These are phyloP conservation scores for Fragilaria crotonensis DNA, from an alignment of 108 stramenopile genomes.

Conservation along the genomic window DNA sequence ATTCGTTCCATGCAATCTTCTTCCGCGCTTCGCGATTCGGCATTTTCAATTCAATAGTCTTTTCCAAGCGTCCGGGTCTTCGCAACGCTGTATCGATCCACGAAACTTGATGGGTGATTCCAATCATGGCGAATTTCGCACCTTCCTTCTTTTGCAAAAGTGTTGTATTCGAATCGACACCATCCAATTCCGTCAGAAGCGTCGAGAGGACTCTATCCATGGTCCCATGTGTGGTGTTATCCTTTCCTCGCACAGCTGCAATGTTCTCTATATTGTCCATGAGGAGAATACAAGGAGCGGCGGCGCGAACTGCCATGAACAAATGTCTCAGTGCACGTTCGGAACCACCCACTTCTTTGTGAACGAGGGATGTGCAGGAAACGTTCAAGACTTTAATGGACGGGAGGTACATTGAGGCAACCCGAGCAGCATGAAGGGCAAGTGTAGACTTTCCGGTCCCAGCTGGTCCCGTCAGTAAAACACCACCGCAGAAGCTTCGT, in stretches of 20 bases:
- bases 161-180: conserved; percentile 34
- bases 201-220: conserved; percentile 84
- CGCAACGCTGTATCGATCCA: conserved; percentile 76
- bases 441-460: conserved; percentile 67
- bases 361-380: conserved; percentile 74
- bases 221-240: conserved; percentile 80
- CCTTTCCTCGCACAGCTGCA: conserved; percentile 70
- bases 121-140: conserved; percentile 57
- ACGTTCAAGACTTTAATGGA: conserved; percentile 66
- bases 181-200: conserved; percentile 77
- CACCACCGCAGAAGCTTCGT: conserved; percentile 53
- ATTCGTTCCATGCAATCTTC: conserved; percentile 28
- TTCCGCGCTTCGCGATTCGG: conserved; percentile 48
- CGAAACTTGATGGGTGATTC: conserved; percentile 56
- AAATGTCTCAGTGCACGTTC: conserved; percentile 62
- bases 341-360: conserved; percentile 81
- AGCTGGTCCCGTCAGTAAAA: conserved; percentile 57
- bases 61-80: conserved; percentile 67
- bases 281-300: conserved; percentile 77
- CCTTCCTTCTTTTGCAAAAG: conserved; percentile 7
- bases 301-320: conserved; percentile 52
- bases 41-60: conserved; percentile 35
- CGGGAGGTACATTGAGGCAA: conserved; percentile 50
- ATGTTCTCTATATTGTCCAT: conserved; percentile 83
- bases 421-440: conserved; percentile 49